Conservation (phyloP, 345 rosid species). For the Hibiscus trionum region DNA sequence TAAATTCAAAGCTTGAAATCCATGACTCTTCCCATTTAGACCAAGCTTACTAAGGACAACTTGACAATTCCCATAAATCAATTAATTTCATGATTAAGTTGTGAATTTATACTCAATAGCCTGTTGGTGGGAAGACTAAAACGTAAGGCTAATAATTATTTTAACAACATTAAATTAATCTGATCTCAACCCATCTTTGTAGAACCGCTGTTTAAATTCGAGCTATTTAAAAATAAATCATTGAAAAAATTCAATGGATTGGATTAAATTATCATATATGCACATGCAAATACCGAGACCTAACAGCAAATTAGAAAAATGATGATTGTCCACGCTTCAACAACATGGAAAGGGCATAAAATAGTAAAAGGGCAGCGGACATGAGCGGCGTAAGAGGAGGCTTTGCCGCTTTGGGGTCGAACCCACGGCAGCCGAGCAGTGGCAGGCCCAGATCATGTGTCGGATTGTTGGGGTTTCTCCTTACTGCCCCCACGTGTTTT, state of each 20-base stretch:
- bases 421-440: constrained; percentile 4
- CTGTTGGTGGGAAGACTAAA: too few relatives aligned
- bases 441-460: constrained; percentile 12
- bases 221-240: too few relatives aligned
- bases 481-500: constrained; percentile 17
- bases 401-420: constrained; percentile 1
- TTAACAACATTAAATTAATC: too few relatives aligned
- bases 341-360: background rate
- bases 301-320: background rate
- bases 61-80: too few relatives aligned
- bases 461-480: constrained; percentile 9
- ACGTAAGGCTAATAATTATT: too few relatives aligned
- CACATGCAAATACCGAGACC: background rate
- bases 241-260: too few relatives aligned
- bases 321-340: background rate
- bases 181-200: too few relatives aligned
- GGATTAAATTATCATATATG: too few relatives aligned
- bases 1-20: background rate
- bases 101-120: too few relatives aligned
- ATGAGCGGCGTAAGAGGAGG: background rate
- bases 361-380: background rate
- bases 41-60: too few relatives aligned
- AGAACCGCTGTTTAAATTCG: too few relatives aligned
- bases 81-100: too few relatives aligned
- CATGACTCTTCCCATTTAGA: background rate